phyloP scores from a whole-genome alignment of 139 green algal species.

The Edaphochlamys debaryana region DNA sequence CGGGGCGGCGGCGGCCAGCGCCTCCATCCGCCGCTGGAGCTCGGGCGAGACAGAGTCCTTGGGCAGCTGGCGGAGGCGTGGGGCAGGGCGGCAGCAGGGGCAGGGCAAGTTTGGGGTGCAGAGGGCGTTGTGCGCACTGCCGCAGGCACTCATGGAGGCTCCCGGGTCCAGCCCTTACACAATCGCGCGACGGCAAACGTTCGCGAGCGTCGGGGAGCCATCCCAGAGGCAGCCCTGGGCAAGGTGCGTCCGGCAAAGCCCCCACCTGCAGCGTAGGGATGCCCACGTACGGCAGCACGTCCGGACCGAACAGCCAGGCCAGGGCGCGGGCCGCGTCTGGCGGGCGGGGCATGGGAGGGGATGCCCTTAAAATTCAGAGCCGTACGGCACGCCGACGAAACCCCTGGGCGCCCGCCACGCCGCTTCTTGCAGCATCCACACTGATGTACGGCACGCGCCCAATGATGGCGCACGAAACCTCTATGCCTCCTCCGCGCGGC shows the following conservation, averaged over 20 bases:
- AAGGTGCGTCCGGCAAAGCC: too few relatives aligned
- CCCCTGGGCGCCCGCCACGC: not conserved
- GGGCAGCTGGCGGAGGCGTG: too few relatives aligned
- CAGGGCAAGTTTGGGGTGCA: too few relatives aligned
- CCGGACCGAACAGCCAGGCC: slow-evolving; percentile 33
- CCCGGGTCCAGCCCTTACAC: too few relatives aligned
- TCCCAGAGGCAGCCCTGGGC: not conserved
- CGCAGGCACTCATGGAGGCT: too few relatives aligned
- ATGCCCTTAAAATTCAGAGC: not conserved
- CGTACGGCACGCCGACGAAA: too few relatives aligned
- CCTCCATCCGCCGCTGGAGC: not conserved
- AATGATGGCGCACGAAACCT: too few relatives aligned
- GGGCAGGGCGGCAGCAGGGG: too few relatives aligned
- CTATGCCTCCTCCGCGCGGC: too few relatives aligned
- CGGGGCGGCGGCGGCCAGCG: not conserved
- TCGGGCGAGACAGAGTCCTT: not conserved
- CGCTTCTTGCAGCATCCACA: not conserved
- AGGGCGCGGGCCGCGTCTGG: slow-evolving; percentile 11
- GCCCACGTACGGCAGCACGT: not conserved
- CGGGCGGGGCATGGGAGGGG: not conserved
- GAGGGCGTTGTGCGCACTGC: too few relatives aligned
- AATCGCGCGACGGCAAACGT: not conserved
- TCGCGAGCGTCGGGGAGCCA: not conserved
- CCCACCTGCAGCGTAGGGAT: not conserved
- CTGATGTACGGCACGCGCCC: not conserved